Conservation (phyloP, 2,329 filamentous ascomycete genomes). For the Exophiala dermatitidis region DNA sequence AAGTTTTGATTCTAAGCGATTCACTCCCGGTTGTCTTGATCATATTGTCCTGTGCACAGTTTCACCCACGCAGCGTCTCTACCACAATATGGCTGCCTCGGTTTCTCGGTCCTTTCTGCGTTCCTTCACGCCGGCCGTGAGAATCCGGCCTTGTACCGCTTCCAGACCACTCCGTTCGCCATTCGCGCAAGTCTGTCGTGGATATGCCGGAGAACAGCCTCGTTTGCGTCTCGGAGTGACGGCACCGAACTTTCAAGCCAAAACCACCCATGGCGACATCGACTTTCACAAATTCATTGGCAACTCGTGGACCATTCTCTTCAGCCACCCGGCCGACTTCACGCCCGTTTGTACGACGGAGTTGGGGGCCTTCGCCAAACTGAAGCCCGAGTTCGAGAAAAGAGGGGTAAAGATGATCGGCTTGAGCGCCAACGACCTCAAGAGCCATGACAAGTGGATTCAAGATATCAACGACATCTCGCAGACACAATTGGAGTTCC, state of each 20-base stretch:
- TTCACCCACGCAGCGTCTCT: neutral
- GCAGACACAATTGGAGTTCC: constrained; percentile 62
- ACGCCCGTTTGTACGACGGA: constrained; percentile 95
- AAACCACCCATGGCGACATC: constrained; percentile 58
- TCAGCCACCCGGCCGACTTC: constrained; percentile 72
- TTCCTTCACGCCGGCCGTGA: constrained; percentile 2
- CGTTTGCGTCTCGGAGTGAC: constrained; percentile 58
- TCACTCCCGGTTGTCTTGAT: neutral
- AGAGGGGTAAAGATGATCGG: constrained; percentile 87
- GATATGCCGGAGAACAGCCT: constrained; percentile 31
- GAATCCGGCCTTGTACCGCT: neutral
- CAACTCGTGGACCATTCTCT: constrained; percentile 61
- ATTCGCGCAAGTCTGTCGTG: neutral
- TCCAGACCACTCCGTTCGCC: neutral
- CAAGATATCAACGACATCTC: constrained; percentile 77
- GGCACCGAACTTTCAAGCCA: constrained; percentile 61
- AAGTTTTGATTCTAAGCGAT: neutral
- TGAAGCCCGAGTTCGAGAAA: constrained; percentile 80
- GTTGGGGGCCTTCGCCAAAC: constrained; percentile 84
- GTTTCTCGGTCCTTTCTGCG: constrained; percentile 7
- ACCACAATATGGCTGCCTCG: constrained; percentile 7
- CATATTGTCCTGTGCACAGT: neutral
- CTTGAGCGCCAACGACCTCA: constrained; percentile 74
- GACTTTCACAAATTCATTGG: constrained; percentile 66
- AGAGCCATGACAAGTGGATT: constrained; percentile 82